These are phyloP conservation scores for Chlamydomonas eustigma DNA, from an alignment of 139 green algal genomes.

Conservation along the genomic window DNA sequence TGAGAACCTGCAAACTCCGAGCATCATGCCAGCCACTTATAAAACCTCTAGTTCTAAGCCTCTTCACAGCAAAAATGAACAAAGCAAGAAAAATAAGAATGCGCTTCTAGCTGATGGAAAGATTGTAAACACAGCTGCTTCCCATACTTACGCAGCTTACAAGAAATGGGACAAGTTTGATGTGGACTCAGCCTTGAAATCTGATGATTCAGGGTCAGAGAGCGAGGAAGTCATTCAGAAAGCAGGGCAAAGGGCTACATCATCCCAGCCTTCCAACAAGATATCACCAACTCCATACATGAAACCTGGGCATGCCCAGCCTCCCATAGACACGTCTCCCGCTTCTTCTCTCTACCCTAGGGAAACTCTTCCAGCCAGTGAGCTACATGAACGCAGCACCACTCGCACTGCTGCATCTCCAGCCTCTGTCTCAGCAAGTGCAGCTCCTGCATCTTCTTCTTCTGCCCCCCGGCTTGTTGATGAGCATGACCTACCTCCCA, in stretches of 20 bases:
- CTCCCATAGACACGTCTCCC: too few species aligned
- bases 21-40: slow-evolving; percentile 1
- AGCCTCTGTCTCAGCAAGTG: not conserved
- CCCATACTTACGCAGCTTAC: slow-evolving; percentile 63
- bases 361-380: not conserved
- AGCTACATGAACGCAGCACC: not conserved
- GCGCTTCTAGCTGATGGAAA: not conserved
- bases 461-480: not conserved
- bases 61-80: not conserved
- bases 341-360: not conserved
- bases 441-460: not conserved
- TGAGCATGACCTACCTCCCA: slow-evolving; percentile 19
- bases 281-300: not conserved
- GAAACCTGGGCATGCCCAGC: too few species aligned
- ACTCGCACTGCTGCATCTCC: not conserved
- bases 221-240: slow-evolving; percentile 3
- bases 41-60: not conserved
- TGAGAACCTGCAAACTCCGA: not conserved
- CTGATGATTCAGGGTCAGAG: not conserved
- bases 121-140: slow-evolving; percentile 25
- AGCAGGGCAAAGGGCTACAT: not conserved
- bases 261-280: not conserved
- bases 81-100: slow-evolving; percentile 7
- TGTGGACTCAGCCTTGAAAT: slow-evolving; percentile 37
- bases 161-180: slow-evolving; percentile 74